A percentile compares a stretch with the other conserved stretches of the same genome.
Evolutionary conservation across 805 yeast species (phyloP).

Genomic region (Starmerella sp.): DNA sequence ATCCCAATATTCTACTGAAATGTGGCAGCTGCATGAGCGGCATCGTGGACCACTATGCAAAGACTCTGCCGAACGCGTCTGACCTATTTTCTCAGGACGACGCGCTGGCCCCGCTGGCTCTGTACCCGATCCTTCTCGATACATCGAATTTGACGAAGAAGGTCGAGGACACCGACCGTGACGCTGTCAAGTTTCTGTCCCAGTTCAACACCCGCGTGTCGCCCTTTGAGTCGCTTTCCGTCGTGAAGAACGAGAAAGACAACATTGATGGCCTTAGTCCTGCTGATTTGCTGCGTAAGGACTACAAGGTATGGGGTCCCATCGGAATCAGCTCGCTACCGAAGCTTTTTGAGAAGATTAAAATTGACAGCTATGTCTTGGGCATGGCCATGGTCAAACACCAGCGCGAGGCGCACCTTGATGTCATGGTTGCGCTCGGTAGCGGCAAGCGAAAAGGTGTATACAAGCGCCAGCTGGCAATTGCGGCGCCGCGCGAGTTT

Average conservation of each 20-base stretch:
- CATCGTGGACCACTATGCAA: conserved; percentile 35
- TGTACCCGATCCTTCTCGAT: conserved; percentile 67
- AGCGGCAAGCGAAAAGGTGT: conserved; percentile 27
- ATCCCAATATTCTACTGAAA: conserved; percentile 50
- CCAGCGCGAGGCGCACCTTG: conserved; percentile 30
- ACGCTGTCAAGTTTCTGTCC: conserved; percentile 10
- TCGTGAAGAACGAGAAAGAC: conserved; percentile 38
- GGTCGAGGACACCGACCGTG: conserved; percentile 45
- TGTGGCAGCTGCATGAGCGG: conserved; percentile 75
- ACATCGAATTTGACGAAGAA: conserved; percentile 56
- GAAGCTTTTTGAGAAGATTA: conserved; percentile 48
- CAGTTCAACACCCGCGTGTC: not conserved
- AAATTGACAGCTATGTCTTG: conserved; percentile 25
- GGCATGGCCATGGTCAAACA: conserved; percentile 25
- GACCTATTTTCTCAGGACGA: conserved; percentile 20
- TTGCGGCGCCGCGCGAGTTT: conserved; percentile 24
- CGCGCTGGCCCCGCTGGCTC: conserved; percentile 38
- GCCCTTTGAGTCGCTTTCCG: conserved; percentile 6
- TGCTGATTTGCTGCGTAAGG: conserved; percentile 61
- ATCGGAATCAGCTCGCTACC: conserved; percentile 75
- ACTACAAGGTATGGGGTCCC: conserved; percentile 60
- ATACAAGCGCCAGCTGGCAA: conserved; percentile 38
- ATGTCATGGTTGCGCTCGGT: conserved; percentile 40
- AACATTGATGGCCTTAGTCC: conserved; percentile 51
- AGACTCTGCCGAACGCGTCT: not conserved